Conservation (phyloP, 1,284 basidiomycete species). For the Sanghuangporus sanghuang region DNA sequence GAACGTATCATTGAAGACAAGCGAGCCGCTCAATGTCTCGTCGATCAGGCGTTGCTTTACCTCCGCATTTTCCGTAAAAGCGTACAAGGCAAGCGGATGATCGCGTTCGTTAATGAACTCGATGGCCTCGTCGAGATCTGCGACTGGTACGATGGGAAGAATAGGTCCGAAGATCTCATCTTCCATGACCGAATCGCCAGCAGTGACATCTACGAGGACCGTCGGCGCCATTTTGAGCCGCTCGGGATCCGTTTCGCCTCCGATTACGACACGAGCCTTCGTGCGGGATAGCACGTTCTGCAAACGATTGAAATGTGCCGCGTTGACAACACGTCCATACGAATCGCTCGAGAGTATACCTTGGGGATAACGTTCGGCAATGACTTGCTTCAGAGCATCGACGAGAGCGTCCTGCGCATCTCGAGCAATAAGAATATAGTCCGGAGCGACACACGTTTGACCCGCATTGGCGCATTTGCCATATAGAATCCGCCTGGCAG, state of each 20-base stretch:
- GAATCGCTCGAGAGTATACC: constrained; percentile 30
- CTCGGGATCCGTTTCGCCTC: constrained; percentile 34
- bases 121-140: constrained; percentile 34
- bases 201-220: constrained; percentile 30
- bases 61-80: constrained; percentile 31
- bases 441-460: constrained; percentile 45
- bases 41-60: constrained; percentile 29
- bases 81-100: constrained; percentile 37
- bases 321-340: constrained; percentile 33
- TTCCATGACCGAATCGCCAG: constrained; percentile 37
- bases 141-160: constrained; percentile 42
- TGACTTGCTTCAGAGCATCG: constrained; percentile 31
- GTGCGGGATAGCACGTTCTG: constrained; percentile 32
- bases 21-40: constrained; percentile 25
- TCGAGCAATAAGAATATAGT: constrained; percentile 42
- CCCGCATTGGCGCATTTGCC: constrained; percentile 43
- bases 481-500: constrained; percentile 36
- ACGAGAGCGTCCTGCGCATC: constrained; percentile 37
- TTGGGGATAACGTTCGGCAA: constrained; percentile 23
- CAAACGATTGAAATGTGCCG: constrained; percentile 37
- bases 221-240: constrained; percentile 28
- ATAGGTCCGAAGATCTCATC: constrained; percentile 49
- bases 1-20: constrained; percentile 28
- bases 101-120: constrained; percentile 29
- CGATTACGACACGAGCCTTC: constrained; percentile 39